Evolutionary conservation across 108 stramenopile genomes (phyloP).

Genomic region (Seminavis robusta): DNA sequence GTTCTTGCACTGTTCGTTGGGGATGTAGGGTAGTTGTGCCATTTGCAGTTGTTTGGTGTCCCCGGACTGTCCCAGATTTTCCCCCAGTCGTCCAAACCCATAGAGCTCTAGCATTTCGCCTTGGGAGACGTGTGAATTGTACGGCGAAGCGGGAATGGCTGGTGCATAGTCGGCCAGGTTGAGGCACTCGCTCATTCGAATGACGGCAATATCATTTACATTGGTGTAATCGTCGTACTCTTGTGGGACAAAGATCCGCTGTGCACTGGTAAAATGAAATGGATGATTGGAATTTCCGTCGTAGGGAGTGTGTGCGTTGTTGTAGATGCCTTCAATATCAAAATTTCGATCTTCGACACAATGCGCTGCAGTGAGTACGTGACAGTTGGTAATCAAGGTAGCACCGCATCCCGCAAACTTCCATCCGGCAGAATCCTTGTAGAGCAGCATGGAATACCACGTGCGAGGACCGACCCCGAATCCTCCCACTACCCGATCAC

Average conservation of each 20-base stretch:
- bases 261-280: background rate
- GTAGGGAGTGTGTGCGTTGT: background rate
- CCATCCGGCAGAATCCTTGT: no score
- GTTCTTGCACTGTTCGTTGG: background rate
- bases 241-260: background rate
- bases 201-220: conserved; percentile 3
- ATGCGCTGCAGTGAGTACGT: conserved; percentile 37
- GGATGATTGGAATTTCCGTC: background rate
- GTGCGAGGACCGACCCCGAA: no score
- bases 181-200: no score
- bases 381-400: conserved; percentile 27
- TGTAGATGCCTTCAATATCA: background rate
- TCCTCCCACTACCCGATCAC: no score
- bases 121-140: background rate
- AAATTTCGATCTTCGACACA: no score
- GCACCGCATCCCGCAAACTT: conserved; percentile 35
- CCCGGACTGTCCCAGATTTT: background rate
- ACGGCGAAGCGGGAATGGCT: background rate
- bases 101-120: background rate
- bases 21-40: background rate
- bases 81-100: background rate
- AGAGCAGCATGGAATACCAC: no score
- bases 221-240: background rate
- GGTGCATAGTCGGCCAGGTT: background rate
- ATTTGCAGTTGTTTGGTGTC: conserved; percentile 5